Evolutionary conservation across 2,329 filamentous ascomycete genomes (phyloP).

Genomic region (Paracamarosporium sp.): DNA sequence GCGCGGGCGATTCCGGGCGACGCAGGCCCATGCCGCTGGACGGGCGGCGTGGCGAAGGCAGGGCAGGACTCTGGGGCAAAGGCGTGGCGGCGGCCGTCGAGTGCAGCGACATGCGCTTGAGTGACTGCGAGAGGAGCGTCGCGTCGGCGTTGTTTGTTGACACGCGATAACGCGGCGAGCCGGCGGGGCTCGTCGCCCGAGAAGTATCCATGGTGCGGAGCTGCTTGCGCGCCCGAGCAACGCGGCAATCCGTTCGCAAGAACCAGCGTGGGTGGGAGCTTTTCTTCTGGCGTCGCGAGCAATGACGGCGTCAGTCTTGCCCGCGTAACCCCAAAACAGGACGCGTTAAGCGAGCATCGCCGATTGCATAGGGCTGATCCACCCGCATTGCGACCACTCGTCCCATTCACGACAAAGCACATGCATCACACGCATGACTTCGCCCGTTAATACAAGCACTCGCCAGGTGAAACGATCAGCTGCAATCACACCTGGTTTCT

Average conservation of each 20-base stretch:
- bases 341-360: slow-evolving; percentile 1
- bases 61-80: slow-evolving; percentile 37
- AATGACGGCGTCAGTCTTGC: slow-evolving; percentile 1
- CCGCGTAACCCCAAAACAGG: slow-evolving; percentile 4
- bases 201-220: not conserved
- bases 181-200: slow-evolving; percentile 1
- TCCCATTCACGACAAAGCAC: not conserved
- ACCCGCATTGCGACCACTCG: not conserved
- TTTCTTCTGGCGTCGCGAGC: slow-evolving; percentile 6
- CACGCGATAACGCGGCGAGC: slow-evolving; percentile 13
- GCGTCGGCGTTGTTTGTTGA: slow-evolving; percentile 47
- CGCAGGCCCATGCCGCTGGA: slow-evolving; percentile 51
- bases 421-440: not conserved
- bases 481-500: no score
- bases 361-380: slow-evolving; percentile 2
- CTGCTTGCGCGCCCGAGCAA: not conserved
- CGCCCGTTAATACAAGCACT: not conserved
- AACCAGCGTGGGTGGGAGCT: slow-evolving; percentile 1
- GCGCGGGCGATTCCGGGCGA: slow-evolving; percentile 50
- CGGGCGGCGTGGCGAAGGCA: slow-evolving; percentile 45
- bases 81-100: slow-evolving; percentile 37
- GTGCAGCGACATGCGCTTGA: slow-evolving; percentile 47
- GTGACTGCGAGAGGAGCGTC: slow-evolving; percentile 38
- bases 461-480: not conserved
- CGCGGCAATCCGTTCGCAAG: slow-evolving; percentile 2